phyloP scores from a whole-genome alignment of 108 stramenopile species.

The Stephanodiscus triporus region DNA sequence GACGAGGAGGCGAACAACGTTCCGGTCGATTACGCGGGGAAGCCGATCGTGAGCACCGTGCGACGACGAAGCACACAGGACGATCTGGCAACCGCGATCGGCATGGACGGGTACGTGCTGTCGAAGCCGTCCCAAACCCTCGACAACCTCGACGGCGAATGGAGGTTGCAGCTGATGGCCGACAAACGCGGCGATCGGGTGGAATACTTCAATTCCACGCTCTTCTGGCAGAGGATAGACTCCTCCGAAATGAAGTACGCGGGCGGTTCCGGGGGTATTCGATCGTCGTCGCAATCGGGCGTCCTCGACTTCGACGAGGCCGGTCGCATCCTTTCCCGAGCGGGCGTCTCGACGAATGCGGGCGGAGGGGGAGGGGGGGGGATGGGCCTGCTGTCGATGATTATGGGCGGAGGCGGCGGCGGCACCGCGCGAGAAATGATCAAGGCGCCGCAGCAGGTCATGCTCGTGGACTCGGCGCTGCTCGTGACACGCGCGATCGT shows the following conservation, averaged over 20 bases:
- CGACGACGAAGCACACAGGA: constrained; percentile 20
- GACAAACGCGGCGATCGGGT: constrained; percentile 86
- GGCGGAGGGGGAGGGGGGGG: constrained; percentile 26
- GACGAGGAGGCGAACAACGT: constrained; percentile 43
- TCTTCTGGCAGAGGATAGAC: constrained; percentile 66
- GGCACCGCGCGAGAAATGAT: constrained; percentile 52
- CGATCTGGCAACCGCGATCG: constrained; percentile 30
- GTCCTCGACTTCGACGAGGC: constrained; percentile 51
- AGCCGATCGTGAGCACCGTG: constrained; percentile 29
- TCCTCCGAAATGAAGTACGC: constrained; percentile 52
- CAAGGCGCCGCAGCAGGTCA: constrained; percentile 71
- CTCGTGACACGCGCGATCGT: constrained; percentile 64
- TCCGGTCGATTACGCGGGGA: constrained; percentile 42
- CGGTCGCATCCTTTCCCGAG: constrained; percentile 57
- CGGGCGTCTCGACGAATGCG: constrained; percentile 27
- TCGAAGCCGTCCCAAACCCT: constrained; percentile 62
- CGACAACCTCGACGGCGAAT: constrained; percentile 70
- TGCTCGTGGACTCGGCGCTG: constrained; percentile 75
- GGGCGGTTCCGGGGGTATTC: constrained; percentile 57
- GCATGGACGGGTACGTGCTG: constrained; percentile 68
- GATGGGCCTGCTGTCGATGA: constrained; percentile 44
- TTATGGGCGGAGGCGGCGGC: constrained; percentile 45
- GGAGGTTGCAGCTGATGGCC: constrained; percentile 82
- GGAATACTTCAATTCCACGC: constrained; percentile 76
- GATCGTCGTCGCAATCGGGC: constrained; percentile 55